Evolutionary conservation across 495 filamentous ascomycete species (phyloP), one percentile per base, ranked within the genome.

Genomic region (Neurospora sp.): DNA sequence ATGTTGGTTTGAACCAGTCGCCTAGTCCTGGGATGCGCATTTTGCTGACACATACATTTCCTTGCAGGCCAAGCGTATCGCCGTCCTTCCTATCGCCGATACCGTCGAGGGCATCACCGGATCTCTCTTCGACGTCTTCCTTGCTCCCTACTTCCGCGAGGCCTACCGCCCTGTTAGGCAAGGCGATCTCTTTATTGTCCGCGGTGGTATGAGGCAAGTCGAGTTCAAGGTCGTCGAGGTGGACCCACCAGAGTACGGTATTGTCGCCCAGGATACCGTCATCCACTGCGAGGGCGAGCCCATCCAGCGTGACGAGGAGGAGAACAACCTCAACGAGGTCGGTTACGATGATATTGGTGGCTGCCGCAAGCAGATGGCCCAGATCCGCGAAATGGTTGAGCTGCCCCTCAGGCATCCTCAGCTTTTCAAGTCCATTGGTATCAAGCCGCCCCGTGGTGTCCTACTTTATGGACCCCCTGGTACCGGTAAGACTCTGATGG

Each of bases 181-280:
- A 87, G 96, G 94, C 71, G 96, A 99, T 78, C 89, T 97, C 48
- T 99, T 99, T 87, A 97, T 94, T 79, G 93, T 94, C 75, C 91
- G 96, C 81, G 96, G 94, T 83, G 95, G 94, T 82, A 98, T 98
- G 96, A 89, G 96, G 80, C 94, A 97, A 81, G 96, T 98, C 10
- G 96, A 99, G 79, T 99, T 99, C 86, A 99, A 99, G 87, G 95
- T 99, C 37, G 96, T 98, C 53, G 96, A 99, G 85, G 93, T 98
- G 69, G 96, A 99, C 78, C 94, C 96, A 72, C 96, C 96, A 71
- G 96, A 98, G 84, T 98, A 93, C 78, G 96, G 96, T 74, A 99
- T 99, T 74, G 96, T 99, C 70, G 96, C 96, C 16, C 96, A 98
- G 83, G 96, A 99, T 79, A 99, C 96, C 12, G 91, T 98, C 78